Percentiles rank a stretch among this genome's conserved stretches.
Conservation (phyloP, 2,329 filamentous ascomycete species). For the Trichoderma hamatum region DNA sequence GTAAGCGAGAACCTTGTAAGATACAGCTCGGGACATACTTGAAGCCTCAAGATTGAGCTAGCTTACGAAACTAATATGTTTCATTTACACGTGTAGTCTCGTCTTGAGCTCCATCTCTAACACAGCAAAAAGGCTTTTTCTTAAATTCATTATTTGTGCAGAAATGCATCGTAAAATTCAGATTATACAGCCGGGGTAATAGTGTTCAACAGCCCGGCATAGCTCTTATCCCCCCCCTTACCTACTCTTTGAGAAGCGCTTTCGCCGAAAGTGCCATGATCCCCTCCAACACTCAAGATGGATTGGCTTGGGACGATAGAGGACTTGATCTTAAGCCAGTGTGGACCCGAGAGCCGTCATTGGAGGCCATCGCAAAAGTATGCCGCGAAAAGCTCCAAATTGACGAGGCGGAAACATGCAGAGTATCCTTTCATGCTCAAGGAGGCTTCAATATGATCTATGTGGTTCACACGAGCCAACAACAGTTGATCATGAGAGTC, state of each 20-base stretch:
- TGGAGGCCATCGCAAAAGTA: background rate
- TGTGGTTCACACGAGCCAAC: background rate
- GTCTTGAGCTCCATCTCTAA: too few relatives aligned
- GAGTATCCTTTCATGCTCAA: background rate
- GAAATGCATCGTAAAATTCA: too few relatives aligned
- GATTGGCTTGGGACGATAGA: background rate
- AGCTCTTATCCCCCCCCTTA: background rate
- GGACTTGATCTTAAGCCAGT: background rate
- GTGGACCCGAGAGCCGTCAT: background rate
- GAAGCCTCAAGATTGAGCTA: too few relatives aligned
- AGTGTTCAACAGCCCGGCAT: too few relatives aligned
- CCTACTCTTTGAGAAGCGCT: background rate
- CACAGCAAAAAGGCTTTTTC: too few relatives aligned
- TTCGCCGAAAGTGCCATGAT: background rate
- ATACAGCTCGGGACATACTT: too few relatives aligned
- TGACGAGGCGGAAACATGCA: background rate
- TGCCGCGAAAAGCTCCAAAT: background rate
- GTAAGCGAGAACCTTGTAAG: too few relatives aligned
- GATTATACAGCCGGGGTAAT: too few relatives aligned
- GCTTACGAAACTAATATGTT: too few relatives aligned
- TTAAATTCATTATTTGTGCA: too few relatives aligned
- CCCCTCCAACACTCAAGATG: background rate
- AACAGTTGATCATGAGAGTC: slow-evolving; percentile 39
- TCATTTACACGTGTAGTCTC: too few relatives aligned
- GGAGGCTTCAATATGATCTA: background rate